Percentiles rank a stretch among this genome's conserved stretches.
Conservation (phyloP, 176 grass and related monocot genomes). For the Canna indica region DNA sequence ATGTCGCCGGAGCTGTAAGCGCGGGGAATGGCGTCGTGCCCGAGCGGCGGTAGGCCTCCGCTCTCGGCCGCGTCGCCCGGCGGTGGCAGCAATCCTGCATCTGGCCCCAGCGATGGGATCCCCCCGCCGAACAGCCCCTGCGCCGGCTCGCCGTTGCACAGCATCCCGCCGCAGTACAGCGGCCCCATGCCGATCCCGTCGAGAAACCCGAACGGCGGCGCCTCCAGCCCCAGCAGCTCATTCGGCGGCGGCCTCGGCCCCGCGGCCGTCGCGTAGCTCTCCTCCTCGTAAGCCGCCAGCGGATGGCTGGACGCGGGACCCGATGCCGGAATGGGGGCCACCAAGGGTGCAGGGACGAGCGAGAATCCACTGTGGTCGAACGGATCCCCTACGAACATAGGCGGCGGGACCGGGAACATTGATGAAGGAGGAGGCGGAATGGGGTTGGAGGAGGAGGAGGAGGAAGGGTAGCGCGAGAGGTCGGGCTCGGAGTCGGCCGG, state of each 20-base stretch:
- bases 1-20: slow-evolving; percentile 38
- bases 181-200: neutral
- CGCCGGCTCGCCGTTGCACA: neutral
- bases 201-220: neutral
- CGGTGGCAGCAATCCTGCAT: neutral
- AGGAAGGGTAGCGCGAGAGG: slow-evolving; percentile 11
- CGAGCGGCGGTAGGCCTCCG: slow-evolving; percentile 21
- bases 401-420: neutral
- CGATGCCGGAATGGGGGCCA: neutral
- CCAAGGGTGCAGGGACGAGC: slow-evolving; percentile 5
- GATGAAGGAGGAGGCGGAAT: neutral
- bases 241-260: neutral
- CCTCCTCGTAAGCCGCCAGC: neutral
- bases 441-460: slow-evolving; percentile 29
- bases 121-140: slow-evolving; percentile 18
- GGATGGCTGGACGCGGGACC: neutral
- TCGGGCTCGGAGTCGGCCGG: slow-evolving; percentile 16
- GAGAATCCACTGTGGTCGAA: slow-evolving; percentile 25
- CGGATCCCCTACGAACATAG: slow-evolving; percentile 19
- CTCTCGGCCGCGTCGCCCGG: slow-evolving; percentile 33
- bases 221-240: neutral
- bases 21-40: slow-evolving; percentile 35
- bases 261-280: neutral
- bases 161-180: slow-evolving; percentile 3
- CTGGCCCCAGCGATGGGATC: slow-evolving; percentile 37